phyloP scores from a whole-genome alignment of 495 filamentous ascomycete genomes.

The Cercophora newfieldiana region DNA sequence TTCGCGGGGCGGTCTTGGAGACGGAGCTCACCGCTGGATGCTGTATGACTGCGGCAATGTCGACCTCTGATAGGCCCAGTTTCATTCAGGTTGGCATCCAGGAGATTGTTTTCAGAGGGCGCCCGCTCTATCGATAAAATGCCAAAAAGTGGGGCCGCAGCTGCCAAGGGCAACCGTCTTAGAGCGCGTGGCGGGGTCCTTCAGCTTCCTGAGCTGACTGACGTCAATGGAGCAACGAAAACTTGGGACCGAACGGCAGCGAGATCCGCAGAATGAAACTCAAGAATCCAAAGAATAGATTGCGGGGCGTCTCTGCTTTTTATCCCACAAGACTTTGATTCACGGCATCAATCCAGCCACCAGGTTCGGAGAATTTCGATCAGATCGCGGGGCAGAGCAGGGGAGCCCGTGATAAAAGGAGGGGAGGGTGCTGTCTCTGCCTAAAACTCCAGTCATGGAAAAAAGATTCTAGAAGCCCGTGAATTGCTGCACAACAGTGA shows the following conservation, averaged over 20 bases:
- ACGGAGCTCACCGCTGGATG: background rate
- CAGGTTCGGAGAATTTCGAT: background rate
- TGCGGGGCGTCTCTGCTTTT: background rate
- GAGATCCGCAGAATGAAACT: background rate
- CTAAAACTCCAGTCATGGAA: background rate
- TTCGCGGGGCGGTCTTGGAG: background rate
- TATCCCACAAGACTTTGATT: background rate
- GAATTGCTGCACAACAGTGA: background rate
- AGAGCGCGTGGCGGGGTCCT: background rate
- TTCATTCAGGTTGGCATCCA: background rate
- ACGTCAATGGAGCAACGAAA: background rate
- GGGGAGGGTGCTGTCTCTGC: background rate
- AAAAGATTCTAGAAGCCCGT: background rate
- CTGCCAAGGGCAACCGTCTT: constrained; percentile 14
- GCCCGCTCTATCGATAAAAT: constrained; percentile 4
- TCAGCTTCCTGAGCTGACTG: background rate
- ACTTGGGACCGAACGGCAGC: background rate
- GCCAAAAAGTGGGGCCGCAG: constrained; percentile 3
- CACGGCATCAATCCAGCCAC: background rate
- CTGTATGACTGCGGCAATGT: background rate
- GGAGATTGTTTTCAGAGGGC: background rate
- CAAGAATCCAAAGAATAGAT: background rate
- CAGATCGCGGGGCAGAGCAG: background rate
- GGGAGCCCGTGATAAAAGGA: background rate
- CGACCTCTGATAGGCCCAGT: background rate